phyloP scores from a whole-genome alignment of 73 alveolate species.

The Tetrahymena thermophila region DNA sequence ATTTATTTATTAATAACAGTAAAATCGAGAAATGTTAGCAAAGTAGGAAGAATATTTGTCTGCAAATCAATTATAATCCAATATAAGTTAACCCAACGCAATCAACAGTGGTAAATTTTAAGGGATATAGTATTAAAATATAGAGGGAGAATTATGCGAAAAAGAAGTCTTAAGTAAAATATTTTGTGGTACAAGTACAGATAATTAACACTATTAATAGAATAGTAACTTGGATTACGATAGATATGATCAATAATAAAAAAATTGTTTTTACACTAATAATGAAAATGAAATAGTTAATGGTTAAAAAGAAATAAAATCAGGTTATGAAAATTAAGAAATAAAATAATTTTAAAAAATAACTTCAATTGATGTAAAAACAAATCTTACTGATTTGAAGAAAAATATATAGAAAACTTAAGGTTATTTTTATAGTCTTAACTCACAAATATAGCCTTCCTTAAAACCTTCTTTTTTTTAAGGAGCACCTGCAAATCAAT shows the following conservation, averaged over 20 bases:
- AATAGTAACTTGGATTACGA: not conserved
- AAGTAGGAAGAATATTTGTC: not conserved
- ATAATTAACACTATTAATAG: not conserved
- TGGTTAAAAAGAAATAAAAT: not conserved
- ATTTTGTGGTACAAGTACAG: not conserved
- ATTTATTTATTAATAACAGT: not conserved
- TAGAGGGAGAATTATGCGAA: not conserved
- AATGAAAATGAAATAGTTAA: not conserved
- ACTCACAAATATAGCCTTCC: not conserved
- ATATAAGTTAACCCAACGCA: too few relatives aligned
- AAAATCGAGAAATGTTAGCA: not conserved
- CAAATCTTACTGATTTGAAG: not conserved
- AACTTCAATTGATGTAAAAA: not conserved
- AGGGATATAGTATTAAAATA: not conserved
- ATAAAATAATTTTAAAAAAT: too few relatives aligned
- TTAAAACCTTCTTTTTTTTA: not conserved
- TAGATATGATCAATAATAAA: not conserved
- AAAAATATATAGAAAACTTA: not conserved
- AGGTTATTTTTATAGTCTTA: not conserved
- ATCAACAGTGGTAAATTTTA: not conserved
- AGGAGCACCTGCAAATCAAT: not conserved
- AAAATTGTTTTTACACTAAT: not conserved
- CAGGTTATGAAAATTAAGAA: not conserved
- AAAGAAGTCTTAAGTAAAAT: not conserved
- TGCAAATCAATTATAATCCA: not conserved